These are phyloP conservation scores for Hirsutella thompsonii DNA, from an alignment of 2,329 filamentous ascomycete genomes.

Conservation along the genomic window DNA sequence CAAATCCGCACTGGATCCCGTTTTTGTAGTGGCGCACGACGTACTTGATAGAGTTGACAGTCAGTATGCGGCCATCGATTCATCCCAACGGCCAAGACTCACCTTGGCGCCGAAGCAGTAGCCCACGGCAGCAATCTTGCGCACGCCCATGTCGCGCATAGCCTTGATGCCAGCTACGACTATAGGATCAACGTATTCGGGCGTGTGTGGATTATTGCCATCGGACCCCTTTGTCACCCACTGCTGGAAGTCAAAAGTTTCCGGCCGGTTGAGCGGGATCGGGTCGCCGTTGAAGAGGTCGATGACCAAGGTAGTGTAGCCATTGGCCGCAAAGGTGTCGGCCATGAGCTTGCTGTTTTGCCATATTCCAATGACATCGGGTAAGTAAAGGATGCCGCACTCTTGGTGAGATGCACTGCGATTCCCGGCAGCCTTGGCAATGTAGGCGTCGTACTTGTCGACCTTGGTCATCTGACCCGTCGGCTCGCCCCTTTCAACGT, in stretches of 20 bases:
- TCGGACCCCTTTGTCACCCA: slow-evolving; percentile 27
- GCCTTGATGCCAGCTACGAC: slow-evolving; percentile 33
- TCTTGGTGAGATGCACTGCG: slow-evolving; percentile 12
- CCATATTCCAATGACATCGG: slow-evolving; percentile 25
- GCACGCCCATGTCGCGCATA: slow-evolving; percentile 37
- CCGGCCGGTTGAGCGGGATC: slow-evolving; percentile 11
- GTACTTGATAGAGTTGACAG: slow-evolving; percentile 37
- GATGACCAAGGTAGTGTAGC: slow-evolving; percentile 24
- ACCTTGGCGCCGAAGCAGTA: slow-evolving; percentile 56
- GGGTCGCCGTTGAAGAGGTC: slow-evolving; percentile 26
- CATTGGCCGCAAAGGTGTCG: slow-evolving; percentile 22
- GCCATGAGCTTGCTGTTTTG: slow-evolving; percentile 28
- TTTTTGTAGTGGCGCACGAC: slow-evolving; percentile 51
- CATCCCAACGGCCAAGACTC: slow-evolving; percentile 14
- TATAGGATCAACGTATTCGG: slow-evolving; percentile 19
- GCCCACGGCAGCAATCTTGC: slow-evolving; percentile 41
- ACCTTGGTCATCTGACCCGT: slow-evolving; percentile 33
- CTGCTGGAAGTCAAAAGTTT: slow-evolving; percentile 15
- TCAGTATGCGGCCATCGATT: not conserved
- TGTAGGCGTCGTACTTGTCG: slow-evolving; percentile 32
- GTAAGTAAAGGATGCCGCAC: slow-evolving; percentile 20
- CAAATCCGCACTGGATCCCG: slow-evolving; percentile 44
- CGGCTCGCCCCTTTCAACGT: slow-evolving; percentile 28
- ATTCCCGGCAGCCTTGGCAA: slow-evolving; percentile 32
- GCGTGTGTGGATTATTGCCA: slow-evolving; percentile 32